Base-by-base conservation (phyloP, 179 eudicot species). In the Silene noctiflora region DNA sequence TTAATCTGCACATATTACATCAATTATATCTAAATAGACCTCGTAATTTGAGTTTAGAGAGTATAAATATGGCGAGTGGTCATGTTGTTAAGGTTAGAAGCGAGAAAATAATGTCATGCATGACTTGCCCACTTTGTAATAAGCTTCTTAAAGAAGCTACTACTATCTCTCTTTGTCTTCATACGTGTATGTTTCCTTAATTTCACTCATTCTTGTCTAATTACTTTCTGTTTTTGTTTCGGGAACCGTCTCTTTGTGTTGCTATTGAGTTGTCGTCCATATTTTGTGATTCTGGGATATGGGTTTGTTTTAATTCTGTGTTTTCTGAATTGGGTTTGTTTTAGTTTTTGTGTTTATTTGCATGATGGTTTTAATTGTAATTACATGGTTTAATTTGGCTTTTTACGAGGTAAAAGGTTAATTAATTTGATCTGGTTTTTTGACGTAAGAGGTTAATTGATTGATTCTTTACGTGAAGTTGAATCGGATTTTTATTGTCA, bases 121-220 rank as follows among this genome's bases (percentile, higher is more conserved):
- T 84, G 84, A 85, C 80, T 73, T 85, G 88, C 53, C 84, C 86
- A 69, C 82, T 85, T 7, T 85, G 87, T 61, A 33, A 82, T 1
- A 82, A 80, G 76, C 87, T 85, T 29, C 81, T 82, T 48, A 74
- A 19, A 25, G 82, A 85, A 11, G 85, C 87, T 10, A 84, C 85
- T 44, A 85, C 87, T 19, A 85, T 85, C 64, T 85, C 87, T 14
- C 83, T 85, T 31, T 85, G 88, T 20, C 88, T 85, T 74, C 88
- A 85, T 74, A 85, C 88, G 29, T 85, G 86, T 85, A 72, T 58
- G 81, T 70, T 55, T 24, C 46, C 39, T 46, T 7, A 35, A 11
- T 25, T 53, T 1, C 0, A 5, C 21, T 51, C 17, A 13, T 51
- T 51, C 9, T 51, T 14, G 4, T 13, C 4, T 51, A 11, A 51